Base-by-base conservation (phyloP, 2,329 filamentous ascomycete genomes). In the Cladosporium halotolerans region DNA sequence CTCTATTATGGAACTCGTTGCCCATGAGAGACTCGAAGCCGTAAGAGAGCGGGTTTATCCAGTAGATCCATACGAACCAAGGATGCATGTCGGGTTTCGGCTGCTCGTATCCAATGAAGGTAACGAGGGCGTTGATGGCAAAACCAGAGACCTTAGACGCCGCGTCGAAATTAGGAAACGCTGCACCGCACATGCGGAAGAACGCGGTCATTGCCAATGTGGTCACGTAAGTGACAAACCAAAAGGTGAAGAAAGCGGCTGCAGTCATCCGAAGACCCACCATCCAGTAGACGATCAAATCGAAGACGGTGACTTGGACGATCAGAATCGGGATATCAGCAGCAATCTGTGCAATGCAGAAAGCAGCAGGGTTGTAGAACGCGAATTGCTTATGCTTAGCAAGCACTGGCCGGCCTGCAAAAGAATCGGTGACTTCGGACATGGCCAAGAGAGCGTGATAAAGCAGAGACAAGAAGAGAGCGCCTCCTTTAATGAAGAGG, bases 241-340 rank as follows among this genome's bases (percentile, higher is more conserved):
- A 85, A 60, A 77, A 84, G 0, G 81, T 84, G 61, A 86, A 84
- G 69, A 85, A 86, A 0, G 73, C 69, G 0, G 63, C 72, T 0
- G 82, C 81, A 0, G 72, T 68, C 40, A 66, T 64, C 4, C 74
- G 77, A 19, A 85, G 68, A 0, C 79, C 79, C 11, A 78, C 77
- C 81, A 85, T 83, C 58, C 83, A 86, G 68, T 86, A 86, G 0
- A 83, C 56, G 0, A 83, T 72, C 0, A 87, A 5, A 2, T 76
- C 72, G 58, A 86, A 87, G 0, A 72, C 68, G 0, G 76, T 74
- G 13, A 85, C 72, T 60, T 86, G 83, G 56, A 83, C 75, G 0
- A 82, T 52, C 1, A 83, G 60, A 3, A 84, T 72, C 0, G 81
- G 78, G 1, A 79, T 69, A 56, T 80, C 77, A 7, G 75, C 73